Evolutionary conservation across 2,329 filamentous ascomycete species (phyloP), one percentile per base, ranked within the genome.

Genomic region (Trichoderma simmonsii): DNA sequence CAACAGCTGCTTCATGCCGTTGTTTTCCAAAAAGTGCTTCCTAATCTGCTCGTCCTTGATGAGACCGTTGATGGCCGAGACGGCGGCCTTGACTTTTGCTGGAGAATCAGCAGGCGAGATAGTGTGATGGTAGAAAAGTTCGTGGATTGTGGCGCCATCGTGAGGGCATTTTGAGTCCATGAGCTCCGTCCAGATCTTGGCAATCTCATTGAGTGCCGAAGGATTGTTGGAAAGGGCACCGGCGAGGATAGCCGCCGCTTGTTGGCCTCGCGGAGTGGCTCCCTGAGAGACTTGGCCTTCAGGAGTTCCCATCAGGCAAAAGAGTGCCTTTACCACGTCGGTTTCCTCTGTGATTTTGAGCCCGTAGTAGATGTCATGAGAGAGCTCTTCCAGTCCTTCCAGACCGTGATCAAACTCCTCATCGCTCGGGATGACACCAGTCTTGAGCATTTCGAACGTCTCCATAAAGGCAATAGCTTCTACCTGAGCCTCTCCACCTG

Each of bases 341-440:
- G 82, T 77, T 74, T 90, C 86, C 77, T 89, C 86, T 26, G 86
- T 84, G 72, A 92, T 85, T 78, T 90, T 88, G 21, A 90, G 82
- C 11, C 90, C 90, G 79, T 91, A 92, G 82, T 91, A 92, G 74
- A 92, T 88, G 79, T 92, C 90, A 79, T 92, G 90, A 0, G 90
- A 87, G 32, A 91, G 81, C 7, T 92, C 90, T 73, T 87, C 84
- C n/a, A 92, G 84, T 39, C 84, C 84, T 39, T 87, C 85, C 8
- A 92, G 83, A 0, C 87, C 87, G 12, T 81, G 81, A 54, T 87
- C 85, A 15, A 89, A 81, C 3, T 77, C 79, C 68, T 80, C 75
- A 18, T 79, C 78, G 54, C 75, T 74, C 7, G 76, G 75, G 24
- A 73, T 75, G 12, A 77, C 75, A n/a, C 83, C 82, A 61, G 79